These are phyloP conservation scores for Fraxinus velutina DNA, from an alignment of 305 asterid species.

Conservation along the genomic window DNA sequence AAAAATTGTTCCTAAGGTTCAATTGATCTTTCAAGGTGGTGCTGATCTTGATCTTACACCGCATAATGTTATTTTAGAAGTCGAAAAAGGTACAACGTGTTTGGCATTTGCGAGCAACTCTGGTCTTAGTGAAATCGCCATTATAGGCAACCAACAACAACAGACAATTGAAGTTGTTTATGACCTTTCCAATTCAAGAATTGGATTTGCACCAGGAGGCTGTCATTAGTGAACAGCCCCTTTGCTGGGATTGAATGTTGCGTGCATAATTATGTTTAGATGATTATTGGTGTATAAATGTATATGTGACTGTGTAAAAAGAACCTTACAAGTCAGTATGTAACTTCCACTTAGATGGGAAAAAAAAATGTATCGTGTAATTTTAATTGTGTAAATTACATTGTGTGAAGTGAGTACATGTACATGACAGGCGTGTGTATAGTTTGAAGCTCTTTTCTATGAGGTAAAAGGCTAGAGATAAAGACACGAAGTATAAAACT, in stretches of 20 bases:
- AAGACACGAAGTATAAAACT: no score
- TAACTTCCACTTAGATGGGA: neutral
- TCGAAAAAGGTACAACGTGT: slow-evolving; percentile 49
- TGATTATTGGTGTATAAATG: slow-evolving; percentile 15
- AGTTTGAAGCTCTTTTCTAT: no score
- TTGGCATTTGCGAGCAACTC: slow-evolving; percentile 44
- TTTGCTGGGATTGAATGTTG: neutral
- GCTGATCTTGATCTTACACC: slow-evolving; percentile 35
- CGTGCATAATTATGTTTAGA: neutral
- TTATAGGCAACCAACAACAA: slow-evolving; percentile 56
- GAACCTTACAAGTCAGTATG: neutral
- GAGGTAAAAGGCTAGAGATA: no score
- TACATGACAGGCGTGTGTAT: no score
- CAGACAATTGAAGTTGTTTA: slow-evolving; percentile 44
- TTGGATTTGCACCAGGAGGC: slow-evolving; percentile 53
- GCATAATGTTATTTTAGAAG: slow-evolving; percentile 37
- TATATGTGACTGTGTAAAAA: neutral
- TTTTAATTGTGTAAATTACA: no score
- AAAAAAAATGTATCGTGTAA: neutral
- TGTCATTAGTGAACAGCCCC: slow-evolving; percentile 31
- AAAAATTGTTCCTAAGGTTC: slow-evolving; percentile 32
- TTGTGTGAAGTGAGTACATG: no score
- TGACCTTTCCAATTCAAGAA: slow-evolving; percentile 38
- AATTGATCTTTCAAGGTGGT: slow-evolving; percentile 42
- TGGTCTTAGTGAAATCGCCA: slow-evolving; percentile 23